Evolutionary conservation across 768 basidiomycete genomes (phyloP).

Genomic region (Cubamyces sp.): DNA sequence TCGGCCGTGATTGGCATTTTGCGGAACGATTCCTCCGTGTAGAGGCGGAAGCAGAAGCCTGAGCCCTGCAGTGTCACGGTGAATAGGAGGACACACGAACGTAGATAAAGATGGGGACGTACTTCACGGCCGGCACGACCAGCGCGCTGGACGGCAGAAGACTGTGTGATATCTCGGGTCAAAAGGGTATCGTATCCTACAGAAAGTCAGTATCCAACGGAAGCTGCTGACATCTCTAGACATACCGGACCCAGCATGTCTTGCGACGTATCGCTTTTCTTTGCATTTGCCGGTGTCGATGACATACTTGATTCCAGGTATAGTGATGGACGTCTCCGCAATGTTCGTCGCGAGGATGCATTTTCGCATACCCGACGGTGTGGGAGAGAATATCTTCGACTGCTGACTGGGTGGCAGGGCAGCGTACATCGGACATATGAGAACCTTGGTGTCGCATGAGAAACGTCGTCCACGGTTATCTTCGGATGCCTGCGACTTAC

Average conservation of each 20-base stretch:
- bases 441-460: slow-evolving; percentile 50
- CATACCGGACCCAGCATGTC: slow-evolving; percentile 68
- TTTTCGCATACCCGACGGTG: slow-evolving; percentile 75
- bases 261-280: slow-evolving; percentile 85
- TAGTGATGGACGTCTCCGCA: slow-evolving; percentile 97
- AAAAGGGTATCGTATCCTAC: slow-evolving; percentile 87
- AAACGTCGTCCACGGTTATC: neutral
- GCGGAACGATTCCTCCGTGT: slow-evolving; percentile 81
- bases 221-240: neutral
- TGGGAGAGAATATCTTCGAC: slow-evolving; percentile 70
- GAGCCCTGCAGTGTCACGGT: slow-evolving; percentile 51
- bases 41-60: slow-evolving; percentile 90
- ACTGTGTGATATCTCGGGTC: slow-evolving; percentile 83
- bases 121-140: slow-evolving; percentile 97
- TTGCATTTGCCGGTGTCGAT: slow-evolving; percentile 97
- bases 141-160: slow-evolving; percentile 90
- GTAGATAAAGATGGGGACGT: slow-evolving; percentile 15
- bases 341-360: slow-evolving; percentile 97
- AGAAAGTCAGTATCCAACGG: neutral
- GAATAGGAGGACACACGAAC: neutral
- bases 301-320: slow-evolving; percentile 93
- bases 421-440: slow-evolving; percentile 83
- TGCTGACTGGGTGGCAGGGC: slow-evolving; percentile 81
- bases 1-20: slow-evolving; percentile 66
- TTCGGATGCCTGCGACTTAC: slow-evolving; percentile 40